Evolutionary conservation across 805 yeast species (phyloP), one percentile per base, ranked within the genome.

Genomic region (Wickerhamiella vanderwaltii): DNA sequence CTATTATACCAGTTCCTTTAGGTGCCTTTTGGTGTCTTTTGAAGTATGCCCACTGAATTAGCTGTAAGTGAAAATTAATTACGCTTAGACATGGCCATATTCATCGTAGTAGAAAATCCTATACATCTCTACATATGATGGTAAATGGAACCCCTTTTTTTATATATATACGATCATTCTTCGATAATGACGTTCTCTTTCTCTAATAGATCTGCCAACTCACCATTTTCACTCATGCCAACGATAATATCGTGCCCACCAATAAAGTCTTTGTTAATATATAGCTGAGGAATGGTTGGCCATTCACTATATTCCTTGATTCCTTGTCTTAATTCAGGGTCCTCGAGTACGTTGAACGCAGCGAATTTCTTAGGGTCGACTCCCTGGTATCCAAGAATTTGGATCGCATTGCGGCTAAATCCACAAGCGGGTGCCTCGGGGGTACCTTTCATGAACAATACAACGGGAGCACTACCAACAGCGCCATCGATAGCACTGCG

Each of bases 361-460:
- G 97, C 96, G 65, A 91, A 91, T 63, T 91, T 88, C 20, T 65
- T 72, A 7, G 98, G 98, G 62, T 91, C 95, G 16, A 91, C 96
- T 45, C 98, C 98, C 59, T 88, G 93, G 58, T 85, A 88, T 11
- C 98, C 97, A 46, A 91, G 70, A 39, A 87, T 72, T 58, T 84
- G 91, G 52, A 91, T 87, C 9, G 97, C 82, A 42, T 95, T 94
- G 57, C 95, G 75, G 9, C 96, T 86, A 56, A 91, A 91, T 0
- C 99, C 98, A 67, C 99, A 91, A 54, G 85, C 93, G 30, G 98
- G 98, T 46, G 81, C 86, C 55, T 88, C 94, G 13, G 98, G 98
- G 2, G 95, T 88, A 13, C 98, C 98, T 64, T 91, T 91, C 98
- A 91, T 91, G 66, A 91, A 91, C 33, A 91, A 68, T 6, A 91